Percentiles rank a stretch among this genome's conserved stretches.
Evolutionary conservation across 2,329 filamentous ascomycete species (phyloP).

Genomic region (Exophiala lecanii-corni): DNA sequence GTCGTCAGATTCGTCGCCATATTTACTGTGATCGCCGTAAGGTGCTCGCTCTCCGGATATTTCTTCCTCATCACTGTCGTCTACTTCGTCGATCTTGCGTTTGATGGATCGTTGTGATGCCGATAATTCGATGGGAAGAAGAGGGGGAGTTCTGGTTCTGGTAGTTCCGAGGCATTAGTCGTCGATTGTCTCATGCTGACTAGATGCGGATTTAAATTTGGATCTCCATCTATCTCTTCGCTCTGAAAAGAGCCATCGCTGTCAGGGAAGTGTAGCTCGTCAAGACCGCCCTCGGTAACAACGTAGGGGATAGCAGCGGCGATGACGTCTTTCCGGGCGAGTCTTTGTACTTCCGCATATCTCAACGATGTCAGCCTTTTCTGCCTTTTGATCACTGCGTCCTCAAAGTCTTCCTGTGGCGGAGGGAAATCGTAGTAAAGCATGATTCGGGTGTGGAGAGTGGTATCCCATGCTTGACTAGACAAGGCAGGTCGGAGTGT

Average conservation of each 20-base stretch:
- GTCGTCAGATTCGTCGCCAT: slow-evolving; percentile 28
- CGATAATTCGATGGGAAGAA: slow-evolving; percentile 11
- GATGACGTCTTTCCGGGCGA: slow-evolving; percentile 48
- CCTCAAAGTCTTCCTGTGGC: slow-evolving; percentile 24
- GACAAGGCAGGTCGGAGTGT: slow-evolving; percentile 71
- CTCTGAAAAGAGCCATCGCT: too few species aligned
- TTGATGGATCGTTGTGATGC: slow-evolving; percentile 30
- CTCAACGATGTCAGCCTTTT: slow-evolving; percentile 36
- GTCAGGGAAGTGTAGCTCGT: slow-evolving; percentile 4
- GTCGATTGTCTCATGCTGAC: too few species aligned
- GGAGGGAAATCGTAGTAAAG: slow-evolving; percentile 71
- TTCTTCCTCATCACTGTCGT: slow-evolving; percentile 42
- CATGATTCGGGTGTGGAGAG: slow-evolving; percentile 66
- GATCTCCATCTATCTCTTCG: too few species aligned
- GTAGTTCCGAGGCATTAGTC: too few species aligned
- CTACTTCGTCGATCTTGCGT: slow-evolving; percentile 41
- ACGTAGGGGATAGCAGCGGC: slow-evolving; percentile 36
- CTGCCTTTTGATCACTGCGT: slow-evolving; percentile 40
- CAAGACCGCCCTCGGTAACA: slow-evolving; percentile 31
- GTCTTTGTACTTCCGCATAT: slow-evolving; percentile 62
- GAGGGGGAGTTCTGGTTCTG: slow-evolving; percentile 12
- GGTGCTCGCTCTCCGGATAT: too few species aligned
- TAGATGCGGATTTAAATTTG: too few species aligned
- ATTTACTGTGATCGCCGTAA: neutral
- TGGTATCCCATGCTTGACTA: slow-evolving; percentile 73